These are phyloP conservation scores for Pholiota adiposa DNA, from an alignment of 1,284 basidiomycete genomes.

Conservation along the genomic window DNA sequence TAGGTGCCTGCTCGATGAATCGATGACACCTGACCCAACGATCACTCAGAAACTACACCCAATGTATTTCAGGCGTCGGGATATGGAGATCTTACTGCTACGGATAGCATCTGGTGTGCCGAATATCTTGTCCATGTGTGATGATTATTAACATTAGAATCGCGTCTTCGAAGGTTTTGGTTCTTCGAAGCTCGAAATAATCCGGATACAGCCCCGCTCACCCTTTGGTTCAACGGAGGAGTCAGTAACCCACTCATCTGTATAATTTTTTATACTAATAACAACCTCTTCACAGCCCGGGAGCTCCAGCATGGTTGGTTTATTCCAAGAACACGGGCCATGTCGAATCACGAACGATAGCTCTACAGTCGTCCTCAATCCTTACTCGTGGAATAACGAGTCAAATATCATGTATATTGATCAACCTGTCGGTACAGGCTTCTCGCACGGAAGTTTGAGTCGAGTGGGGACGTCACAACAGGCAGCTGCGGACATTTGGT, in stretches of 20 bases:
- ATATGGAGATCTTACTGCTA: slow-evolving; percentile 4
- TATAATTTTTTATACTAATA: neutral
- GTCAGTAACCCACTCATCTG: neutral
- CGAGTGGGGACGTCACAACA: slow-evolving; percentile 51
- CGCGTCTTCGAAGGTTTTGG: neutral
- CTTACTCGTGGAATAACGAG: slow-evolving; percentile 66
- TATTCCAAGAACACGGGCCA: slow-evolving; percentile 68
- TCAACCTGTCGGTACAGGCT: slow-evolving; percentile 64
- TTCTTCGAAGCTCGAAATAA: slow-evolving; percentile 1
- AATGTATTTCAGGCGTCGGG: slow-evolving; percentile 11
- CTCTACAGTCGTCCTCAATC: slow-evolving; percentile 54
- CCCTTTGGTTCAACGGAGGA: slow-evolving; percentile 7
- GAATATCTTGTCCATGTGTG: neutral
- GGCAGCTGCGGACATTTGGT: slow-evolving; percentile 62
- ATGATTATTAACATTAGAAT: neutral
- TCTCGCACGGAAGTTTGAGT: slow-evolving; percentile 53
- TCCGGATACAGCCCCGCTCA: slow-evolving; percentile 5
- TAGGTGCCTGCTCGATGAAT: neutral
- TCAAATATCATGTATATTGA: slow-evolving; percentile 49
- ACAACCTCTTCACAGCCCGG: slow-evolving; percentile 1
- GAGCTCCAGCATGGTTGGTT: slow-evolving; percentile 67
- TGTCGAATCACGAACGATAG: slow-evolving; percentile 65
- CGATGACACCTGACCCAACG: no score
- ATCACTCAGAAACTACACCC: slow-evolving; percentile 6
- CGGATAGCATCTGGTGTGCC: slow-evolving; percentile 7